Evolutionary conservation across 306 rosid species (phyloP).

Genomic region (Cicer arietinum): DNA sequence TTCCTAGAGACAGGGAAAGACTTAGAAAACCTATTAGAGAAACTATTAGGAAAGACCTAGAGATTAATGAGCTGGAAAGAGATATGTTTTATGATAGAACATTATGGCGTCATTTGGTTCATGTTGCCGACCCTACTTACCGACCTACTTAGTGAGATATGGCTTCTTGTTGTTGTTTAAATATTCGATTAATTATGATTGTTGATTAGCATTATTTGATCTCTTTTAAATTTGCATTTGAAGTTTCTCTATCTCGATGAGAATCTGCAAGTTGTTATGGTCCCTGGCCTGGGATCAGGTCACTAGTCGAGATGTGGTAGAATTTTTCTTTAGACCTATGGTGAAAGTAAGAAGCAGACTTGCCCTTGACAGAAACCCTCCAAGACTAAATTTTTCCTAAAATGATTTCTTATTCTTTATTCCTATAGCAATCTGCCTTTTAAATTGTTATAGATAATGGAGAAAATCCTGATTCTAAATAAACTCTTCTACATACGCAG

Average conservation of each 20-base stretch:
- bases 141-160: too few relatives aligned
- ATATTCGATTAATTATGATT: neutral
- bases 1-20: too few relatives aligned
- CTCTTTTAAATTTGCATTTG: neutral
- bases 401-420: slow-evolving; percentile 1
- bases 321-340: slow-evolving; percentile 4
- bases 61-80: too few relatives aligned
- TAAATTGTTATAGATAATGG: neutral
- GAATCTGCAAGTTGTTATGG: neutral
- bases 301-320: neutral
- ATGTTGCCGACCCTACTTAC: too few relatives aligned
- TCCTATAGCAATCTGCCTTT: neutral
- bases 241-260: neutral
- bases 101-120: too few relatives aligned
- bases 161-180: neutral
- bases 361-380: neutral
- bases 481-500: neutral
- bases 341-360: slow-evolving; percentile 16
- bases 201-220: neutral
- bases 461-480: neutral
- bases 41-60: too few relatives aligned
- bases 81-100: too few relatives aligned
- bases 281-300: neutral
- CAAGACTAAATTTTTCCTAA: slow-evolving; percentile 1
- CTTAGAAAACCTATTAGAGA: too few relatives aligned